Evolutionary conservation across 225 moss, liverwort and hornwort genomes (phyloP).

Genomic region (Pleurozium schreberi): DNA sequence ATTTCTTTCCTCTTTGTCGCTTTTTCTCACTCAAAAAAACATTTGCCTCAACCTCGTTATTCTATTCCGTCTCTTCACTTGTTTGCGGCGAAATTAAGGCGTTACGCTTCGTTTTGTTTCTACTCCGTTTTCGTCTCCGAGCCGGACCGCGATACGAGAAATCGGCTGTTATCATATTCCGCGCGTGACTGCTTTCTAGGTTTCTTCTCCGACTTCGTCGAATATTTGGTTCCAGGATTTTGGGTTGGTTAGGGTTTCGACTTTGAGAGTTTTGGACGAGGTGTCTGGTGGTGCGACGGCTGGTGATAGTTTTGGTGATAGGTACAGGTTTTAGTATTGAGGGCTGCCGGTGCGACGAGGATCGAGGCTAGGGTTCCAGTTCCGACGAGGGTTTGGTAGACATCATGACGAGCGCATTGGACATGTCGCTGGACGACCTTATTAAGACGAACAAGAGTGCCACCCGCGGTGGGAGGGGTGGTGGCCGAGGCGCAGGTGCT

Average conservation of each 20-base stretch:
- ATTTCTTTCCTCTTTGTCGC: not conserved
- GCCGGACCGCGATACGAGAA: not conserved
- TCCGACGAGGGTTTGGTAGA: not conserved
- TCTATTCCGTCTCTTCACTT: not conserved
- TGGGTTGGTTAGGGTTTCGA: slow-evolving; percentile 6
- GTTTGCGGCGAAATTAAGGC: not conserved
- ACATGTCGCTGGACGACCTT: slow-evolving; percentile 98
- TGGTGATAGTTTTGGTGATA: not conserved
- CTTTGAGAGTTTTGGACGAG: not conserved
- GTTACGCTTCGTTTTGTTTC: not conserved
- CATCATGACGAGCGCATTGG: slow-evolving; percentile 87
- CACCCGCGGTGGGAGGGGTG: slow-evolving; percentile 58
- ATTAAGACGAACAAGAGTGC: slow-evolving; percentile 98
- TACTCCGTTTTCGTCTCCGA: slow-evolving; percentile 2
- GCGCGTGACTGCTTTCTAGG: not conserved
- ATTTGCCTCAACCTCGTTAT: not conserved
- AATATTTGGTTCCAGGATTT: not conserved
- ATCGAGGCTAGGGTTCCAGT: slow-evolving; percentile 16
- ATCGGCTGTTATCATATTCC: not conserved
- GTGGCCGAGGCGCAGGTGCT: slow-evolving; percentile 53
- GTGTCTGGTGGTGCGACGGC: not conserved
- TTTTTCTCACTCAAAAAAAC: not conserved
- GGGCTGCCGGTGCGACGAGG: not conserved
- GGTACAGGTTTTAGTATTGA: not conserved
- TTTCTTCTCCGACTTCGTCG: not conserved